Conservation (phyloP, 2,329 filamentous ascomycete species). For the Phoma herbarum region DNA sequence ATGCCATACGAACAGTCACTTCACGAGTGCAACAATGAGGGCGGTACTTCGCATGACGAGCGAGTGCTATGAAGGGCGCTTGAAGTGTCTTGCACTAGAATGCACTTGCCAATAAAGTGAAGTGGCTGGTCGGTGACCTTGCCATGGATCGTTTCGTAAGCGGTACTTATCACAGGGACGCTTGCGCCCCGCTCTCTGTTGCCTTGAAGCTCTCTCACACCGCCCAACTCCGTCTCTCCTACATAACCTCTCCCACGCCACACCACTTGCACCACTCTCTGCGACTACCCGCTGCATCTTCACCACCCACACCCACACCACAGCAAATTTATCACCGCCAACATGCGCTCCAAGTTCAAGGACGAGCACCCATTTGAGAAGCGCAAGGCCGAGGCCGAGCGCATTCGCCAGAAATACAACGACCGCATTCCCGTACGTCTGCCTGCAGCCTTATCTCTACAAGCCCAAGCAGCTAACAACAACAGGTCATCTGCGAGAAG, state of each 20-base stretch:
- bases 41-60: conserved; percentile 31
- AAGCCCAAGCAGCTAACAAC: conserved; percentile 30
- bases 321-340: conserved; percentile 24
- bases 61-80: conserved; percentile 8
- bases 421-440: conserved; percentile 94
- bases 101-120: conserved; percentile 25
- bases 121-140: conserved; percentile 22
- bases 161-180: conserved; percentile 29
- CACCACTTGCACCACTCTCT: conserved; percentile 23
- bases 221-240: conserved; percentile 38
- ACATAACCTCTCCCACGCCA: conserved; percentile 38
- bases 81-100: conserved; percentile 24
- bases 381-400: conserved; percentile 99
- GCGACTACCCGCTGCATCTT: conserved; percentile 10
- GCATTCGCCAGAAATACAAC: conserved; percentile 98
- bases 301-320: conserved; percentile 26
- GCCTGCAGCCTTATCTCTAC: conserved; percentile 7
- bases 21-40: conserved; percentile 22
- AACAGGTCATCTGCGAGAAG: conserved; percentile 85
- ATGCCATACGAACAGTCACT: conserved; percentile 45
- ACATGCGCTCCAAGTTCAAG: conserved; percentile 99
- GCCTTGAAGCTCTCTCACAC: conserved; percentile 38
- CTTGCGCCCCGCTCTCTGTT: conserved; percentile 41
- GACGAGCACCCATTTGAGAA: conserved; percentile 99
- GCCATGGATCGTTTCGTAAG: conserved; percentile 22